Evolutionary conservation across 805 yeast genomes (phyloP), one percentile per base, ranked within the genome.

Genomic region (Saturnispora saitoi): DNA sequence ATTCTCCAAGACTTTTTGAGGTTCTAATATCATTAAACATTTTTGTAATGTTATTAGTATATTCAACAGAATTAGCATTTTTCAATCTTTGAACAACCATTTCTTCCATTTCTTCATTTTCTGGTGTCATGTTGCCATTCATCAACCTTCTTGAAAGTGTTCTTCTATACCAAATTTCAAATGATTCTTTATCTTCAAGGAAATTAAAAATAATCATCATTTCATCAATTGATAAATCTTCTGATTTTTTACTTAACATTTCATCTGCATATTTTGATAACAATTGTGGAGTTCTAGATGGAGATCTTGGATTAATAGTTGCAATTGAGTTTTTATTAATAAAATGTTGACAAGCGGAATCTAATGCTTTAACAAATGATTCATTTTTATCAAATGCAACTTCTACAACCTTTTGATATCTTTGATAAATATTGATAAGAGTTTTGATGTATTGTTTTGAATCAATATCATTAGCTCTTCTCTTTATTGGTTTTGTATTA

Each of bases 11-110:
- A 48, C 87, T 91, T 52, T 78, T 79, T 0, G 96, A 86, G 3
- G 91, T 77, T 57, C 84, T 78, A 72, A 93, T 87, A 67, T 93
- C 99, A 63, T 84, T 86, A 65, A 93, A 90, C 99, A 93, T 93
- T 58, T 89, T 86, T 20, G 95, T 86, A 65, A 93, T 86, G 65
- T 90, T 91, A 48, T 87, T 83, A 1, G 98, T 90, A 65, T 91
- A 93, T 61, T 93, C 98, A 62, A 83, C 73, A 17, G 95, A 88
- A 66, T 93, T 91, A 51, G 85, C 95, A 50, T 85, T 84, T 63
- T 89, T 95, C 55, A 93, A 75, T 58, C 86, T 79, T 58, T 88
- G 87, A 52, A 93, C 87, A 54, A 93, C 81, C 50, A 77, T 68
- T 56, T 87, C 91, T 68, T 93, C 99, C 54, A 80, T 77, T 54